Evolutionary conservation across 1,139 yeast genomes (phyloP).

Genomic region (Sugiyamaella neomexicana): DNA sequence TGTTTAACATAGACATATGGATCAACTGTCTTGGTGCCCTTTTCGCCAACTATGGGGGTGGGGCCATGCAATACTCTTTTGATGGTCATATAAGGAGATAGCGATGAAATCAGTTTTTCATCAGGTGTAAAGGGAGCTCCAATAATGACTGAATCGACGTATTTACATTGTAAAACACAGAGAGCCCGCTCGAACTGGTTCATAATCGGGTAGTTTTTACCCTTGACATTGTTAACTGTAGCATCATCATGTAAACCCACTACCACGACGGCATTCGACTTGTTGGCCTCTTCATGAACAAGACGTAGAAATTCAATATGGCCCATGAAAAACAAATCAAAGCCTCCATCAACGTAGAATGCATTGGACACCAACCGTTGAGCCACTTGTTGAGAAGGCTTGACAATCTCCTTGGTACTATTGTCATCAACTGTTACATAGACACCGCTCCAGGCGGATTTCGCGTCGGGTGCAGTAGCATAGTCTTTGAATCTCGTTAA

Average conservation of each 20-base stretch:
- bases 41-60: slow-evolving; percentile 41
- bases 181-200: slow-evolving; percentile 79
- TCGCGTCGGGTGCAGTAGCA: slow-evolving; percentile 69
- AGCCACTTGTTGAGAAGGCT: slow-evolving; percentile 35
- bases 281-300: slow-evolving; percentile 43
- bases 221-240: slow-evolving; percentile 58
- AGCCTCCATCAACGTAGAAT: slow-evolving; percentile 77
- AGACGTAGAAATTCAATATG: slow-evolving; percentile 70
- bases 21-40: slow-evolving; percentile 36
- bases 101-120: slow-evolving; percentile 39
- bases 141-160: slow-evolving; percentile 73
- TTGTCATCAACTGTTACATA: slow-evolving; percentile 38
- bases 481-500: slow-evolving; percentile 52
- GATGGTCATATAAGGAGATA: slow-evolving; percentile 41
- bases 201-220: slow-evolving; percentile 81
- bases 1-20: slow-evolving; percentile 46
- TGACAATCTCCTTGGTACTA: slow-evolving; percentile 32
- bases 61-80: slow-evolving; percentile 63
- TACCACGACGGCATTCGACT: slow-evolving; percentile 50
- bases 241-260: slow-evolving; percentile 73
- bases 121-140: slow-evolving; percentile 65
- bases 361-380: slow-evolving; percentile 35
- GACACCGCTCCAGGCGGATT: slow-evolving; percentile 61
- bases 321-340: slow-evolving; percentile 91
- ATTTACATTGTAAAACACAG: slow-evolving; percentile 83